A percentile compares a stretch with the other conserved stretches of the same genome.
These are phyloP conservation scores for Cardamine resedifolia DNA, from an alignment of 345 rosid genomes.

Conservation along the genomic window DNA sequence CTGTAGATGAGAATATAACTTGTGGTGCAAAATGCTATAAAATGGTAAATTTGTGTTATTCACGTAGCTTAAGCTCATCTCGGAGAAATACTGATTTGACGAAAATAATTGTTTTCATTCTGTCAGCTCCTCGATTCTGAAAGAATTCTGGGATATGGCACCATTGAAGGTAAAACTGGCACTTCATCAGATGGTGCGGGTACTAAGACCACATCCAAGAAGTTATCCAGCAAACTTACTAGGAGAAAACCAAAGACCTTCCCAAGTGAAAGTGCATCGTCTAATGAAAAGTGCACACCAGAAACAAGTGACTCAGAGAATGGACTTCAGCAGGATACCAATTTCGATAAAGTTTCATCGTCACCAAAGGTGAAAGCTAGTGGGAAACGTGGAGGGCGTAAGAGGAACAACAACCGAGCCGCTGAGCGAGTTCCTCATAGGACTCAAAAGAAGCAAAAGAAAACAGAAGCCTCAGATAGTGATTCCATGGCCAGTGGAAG, in stretches of 20 bases:
- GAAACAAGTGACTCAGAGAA: conserved; percentile 92
- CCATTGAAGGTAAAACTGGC: conserved; percentile 50
- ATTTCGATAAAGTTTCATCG: conserved; percentile 45
- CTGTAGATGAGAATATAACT: conserved; percentile 58
- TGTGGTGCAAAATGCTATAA: conserved; percentile 83
- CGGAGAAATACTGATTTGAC: not conserved
- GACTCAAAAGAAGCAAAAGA: conserved; percentile 87
- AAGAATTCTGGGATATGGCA: conserved; percentile 43
- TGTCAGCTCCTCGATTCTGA: conserved; percentile 65
- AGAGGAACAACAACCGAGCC: conserved; percentile 89
- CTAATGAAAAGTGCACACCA: conserved; percentile 71
- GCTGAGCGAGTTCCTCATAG: conserved; percentile 75
- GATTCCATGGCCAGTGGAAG: conserved; percentile 74
- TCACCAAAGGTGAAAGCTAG: conserved; percentile 60
- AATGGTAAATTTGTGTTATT: conserved; percentile 47
- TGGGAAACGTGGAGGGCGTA: conserved; percentile 59
- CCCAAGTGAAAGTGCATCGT: conserved; percentile 94
- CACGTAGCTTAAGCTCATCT: conserved; percentile 20
- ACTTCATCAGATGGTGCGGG: conserved; percentile 59
- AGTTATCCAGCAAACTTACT: conserved; percentile 49
- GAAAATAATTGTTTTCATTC: not conserved
- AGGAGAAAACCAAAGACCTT: conserved; percentile 56
- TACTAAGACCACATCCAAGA: conserved; percentile 46
- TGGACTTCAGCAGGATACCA: conserved; percentile 55
- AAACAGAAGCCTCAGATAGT: conserved; percentile 63